phyloP scores from a whole-genome alignment of 148 eudicot genomes.

The Suaeda aralocaspica region DNA sequence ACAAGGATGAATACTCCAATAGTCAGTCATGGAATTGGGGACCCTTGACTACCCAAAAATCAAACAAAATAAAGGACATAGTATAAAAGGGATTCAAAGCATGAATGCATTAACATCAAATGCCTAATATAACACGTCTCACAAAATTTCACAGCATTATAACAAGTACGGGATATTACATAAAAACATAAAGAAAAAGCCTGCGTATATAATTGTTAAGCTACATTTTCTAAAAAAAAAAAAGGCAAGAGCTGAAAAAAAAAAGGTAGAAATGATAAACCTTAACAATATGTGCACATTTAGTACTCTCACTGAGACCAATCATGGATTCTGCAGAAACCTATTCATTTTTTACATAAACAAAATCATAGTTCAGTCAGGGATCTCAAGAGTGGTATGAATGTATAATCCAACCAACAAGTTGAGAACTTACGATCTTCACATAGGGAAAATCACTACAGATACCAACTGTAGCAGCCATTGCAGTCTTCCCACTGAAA shows the following conservation, averaged over 20 bases:
- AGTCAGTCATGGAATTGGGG: background rate
- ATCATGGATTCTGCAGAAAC: conserved; percentile 96
- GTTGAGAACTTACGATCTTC: conserved; percentile 65
- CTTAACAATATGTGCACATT: conserved; percentile 91
- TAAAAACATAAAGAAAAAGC: background rate
- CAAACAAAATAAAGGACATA: background rate
- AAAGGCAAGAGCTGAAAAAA: background rate
- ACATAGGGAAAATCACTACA: conserved; percentile 97
- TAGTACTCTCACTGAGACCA: conserved; percentile 82
- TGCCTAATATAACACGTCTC: background rate
- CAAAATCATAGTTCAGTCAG: background rate
- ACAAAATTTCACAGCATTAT: background rate
- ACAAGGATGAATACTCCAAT: background rate
- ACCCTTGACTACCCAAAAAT: background rate
- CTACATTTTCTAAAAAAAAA: background rate
- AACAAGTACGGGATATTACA: background rate
- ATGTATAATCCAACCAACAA: conserved; percentile 5
- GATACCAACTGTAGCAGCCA: conserved; percentile 95
- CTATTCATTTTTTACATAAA: conserved; percentile 28
- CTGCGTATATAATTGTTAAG: background rate
- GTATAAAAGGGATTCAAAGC: background rate
- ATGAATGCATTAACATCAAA: background rate
- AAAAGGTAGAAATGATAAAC: conserved; percentile 29
- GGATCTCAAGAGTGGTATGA: conserved; percentile 1
- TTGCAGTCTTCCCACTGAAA: conserved; percentile 87